A percentile compares a stretch with the other conserved stretches of the same genome.
These are phyloP conservation scores for Sarocladiaceae sp. DNA, from an alignment of 2,329 filamentous ascomycete genomes.

Conservation along the genomic window DNA sequence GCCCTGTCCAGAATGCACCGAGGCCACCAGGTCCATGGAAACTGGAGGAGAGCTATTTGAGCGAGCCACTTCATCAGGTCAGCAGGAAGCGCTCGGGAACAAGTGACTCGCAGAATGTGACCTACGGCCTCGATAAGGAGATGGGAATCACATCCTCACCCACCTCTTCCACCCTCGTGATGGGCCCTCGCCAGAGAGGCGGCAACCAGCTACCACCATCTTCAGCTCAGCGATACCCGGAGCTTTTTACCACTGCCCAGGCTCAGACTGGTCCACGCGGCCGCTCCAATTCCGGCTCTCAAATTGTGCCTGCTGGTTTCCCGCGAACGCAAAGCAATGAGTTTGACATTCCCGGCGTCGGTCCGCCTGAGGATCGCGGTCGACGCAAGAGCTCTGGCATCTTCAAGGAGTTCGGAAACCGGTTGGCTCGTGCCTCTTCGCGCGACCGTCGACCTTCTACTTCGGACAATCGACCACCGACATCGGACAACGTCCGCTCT, in stretches of 20 bases:
- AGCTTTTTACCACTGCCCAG: constrained; percentile 32
- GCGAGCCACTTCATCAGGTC: constrained; percentile 38
- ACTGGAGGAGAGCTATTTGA: constrained; percentile 47
- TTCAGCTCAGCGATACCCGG: constrained; percentile 42
- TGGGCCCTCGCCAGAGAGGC: constrained; percentile 11
- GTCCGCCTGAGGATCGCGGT: constrained; percentile 30
- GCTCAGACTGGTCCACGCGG: constrained; percentile 8
- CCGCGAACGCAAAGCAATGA: constrained; percentile 34
- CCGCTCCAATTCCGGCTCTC: constrained; percentile 19
- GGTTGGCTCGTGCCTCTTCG: constrained; percentile 29
- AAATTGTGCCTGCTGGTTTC: constrained; percentile 14
- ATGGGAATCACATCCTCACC: constrained; percentile 28
- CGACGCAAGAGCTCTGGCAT: constrained; percentile 34
- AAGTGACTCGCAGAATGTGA: constrained; percentile 24
- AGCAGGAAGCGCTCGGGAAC: constrained; percentile 27
- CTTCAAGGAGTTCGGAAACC: constrained; percentile 46
- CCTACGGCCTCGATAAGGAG: constrained; percentile 45
- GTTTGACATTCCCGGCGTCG: constrained; percentile 29
- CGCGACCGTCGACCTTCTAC: constrained; percentile 21
- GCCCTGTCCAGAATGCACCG: neutral
- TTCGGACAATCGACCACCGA: constrained; percentile 14
- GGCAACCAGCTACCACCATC: constrained; percentile 39
- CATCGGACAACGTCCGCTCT: constrained; percentile 19
- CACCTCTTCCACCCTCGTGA: constrained; percentile 10
- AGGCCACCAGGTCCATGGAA: constrained; percentile 33